These are phyloP conservation scores for Solanum appendiculatum DNA, from an alignment of 257 asterid species.

Conservation along the genomic window DNA sequence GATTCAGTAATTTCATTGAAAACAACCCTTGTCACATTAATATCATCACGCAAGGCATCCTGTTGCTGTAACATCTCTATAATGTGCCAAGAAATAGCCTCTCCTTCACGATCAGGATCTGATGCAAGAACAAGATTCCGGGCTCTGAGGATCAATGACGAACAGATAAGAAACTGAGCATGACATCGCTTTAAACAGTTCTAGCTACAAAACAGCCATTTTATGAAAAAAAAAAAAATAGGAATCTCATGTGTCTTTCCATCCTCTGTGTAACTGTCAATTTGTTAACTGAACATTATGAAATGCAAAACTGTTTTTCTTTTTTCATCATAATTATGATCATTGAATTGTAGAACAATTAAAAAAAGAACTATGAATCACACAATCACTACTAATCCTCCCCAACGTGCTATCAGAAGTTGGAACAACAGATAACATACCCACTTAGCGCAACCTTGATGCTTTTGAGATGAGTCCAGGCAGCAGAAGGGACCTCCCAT, in stretches of 20 bases:
- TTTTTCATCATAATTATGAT: not conserved
- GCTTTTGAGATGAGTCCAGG: slow-evolving; percentile 95
- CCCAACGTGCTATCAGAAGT: not conserved
- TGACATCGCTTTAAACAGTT: not conserved
- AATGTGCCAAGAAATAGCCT: slow-evolving; percentile 98
- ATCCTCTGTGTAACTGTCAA: not conserved
- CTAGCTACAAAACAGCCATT: not conserved
- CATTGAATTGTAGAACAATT: not conserved
- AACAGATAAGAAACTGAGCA: slow-evolving; percentile 16
- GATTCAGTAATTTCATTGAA: slow-evolving; percentile 87
- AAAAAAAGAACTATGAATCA: not conserved
- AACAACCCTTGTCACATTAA: slow-evolving; percentile 72
- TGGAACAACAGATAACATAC: slow-evolving; percentile 34
- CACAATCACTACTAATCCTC: not conserved
- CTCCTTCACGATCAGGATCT: slow-evolving; percentile 98
- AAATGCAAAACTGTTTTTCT: not conserved
- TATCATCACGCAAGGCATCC: slow-evolving; percentile 62
- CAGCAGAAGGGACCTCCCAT: slow-evolving; percentile 95
- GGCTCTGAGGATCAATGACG: slow-evolving; percentile 53
- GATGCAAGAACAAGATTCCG: slow-evolving; percentile 89
- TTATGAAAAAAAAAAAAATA: not conserved
- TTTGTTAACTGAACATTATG: not conserved
- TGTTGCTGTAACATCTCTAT: slow-evolving; percentile 91
- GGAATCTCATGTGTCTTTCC: not conserved
- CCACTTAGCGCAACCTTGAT: slow-evolving; percentile 83